These are phyloP conservation scores for Pichia rugopelliculosa DNA, from an alignment of 805 yeast species.

Conservation along the genomic window DNA sequence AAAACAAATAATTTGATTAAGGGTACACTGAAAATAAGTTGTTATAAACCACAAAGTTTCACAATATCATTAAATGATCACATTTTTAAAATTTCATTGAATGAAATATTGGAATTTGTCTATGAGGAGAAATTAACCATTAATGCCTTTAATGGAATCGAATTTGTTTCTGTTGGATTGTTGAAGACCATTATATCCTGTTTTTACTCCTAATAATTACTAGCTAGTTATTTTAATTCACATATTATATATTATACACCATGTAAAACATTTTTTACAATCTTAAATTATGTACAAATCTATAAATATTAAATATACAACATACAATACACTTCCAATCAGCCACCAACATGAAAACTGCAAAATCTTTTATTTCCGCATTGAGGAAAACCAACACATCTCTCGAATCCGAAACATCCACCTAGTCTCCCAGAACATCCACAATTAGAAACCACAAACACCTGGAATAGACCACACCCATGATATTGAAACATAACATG, in stretches of 20 bases:
- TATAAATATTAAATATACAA: too few species aligned
- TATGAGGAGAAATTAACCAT: constrained; percentile 54
- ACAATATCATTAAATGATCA: constrained; percentile 47
- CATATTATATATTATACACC: too few species aligned
- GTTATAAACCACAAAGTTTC: constrained; percentile 67
- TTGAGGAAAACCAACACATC: background rate
- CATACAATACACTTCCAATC: too few species aligned
- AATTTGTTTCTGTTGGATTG: constrained; percentile 4
- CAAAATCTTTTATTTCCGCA: background rate
- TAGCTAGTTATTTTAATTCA: background rate
- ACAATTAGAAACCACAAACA: too few species aligned
- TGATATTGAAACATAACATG: background rate
- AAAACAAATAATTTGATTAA: background rate
- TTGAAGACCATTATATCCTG: background rate
- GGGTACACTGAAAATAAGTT: constrained; percentile 17
- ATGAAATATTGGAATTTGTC: constrained; percentile 64
- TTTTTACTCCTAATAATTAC: background rate
- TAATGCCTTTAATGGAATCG: constrained; percentile 56
- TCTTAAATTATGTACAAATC: too few species aligned
- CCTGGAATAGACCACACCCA: too few species aligned
- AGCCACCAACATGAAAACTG: background rate
- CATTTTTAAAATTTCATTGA: constrained; percentile 45
- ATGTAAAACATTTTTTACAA: too few species aligned
- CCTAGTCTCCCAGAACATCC: too few species aligned
- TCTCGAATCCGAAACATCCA: too few species aligned